Percentiles rank a stretch among this genome's conserved stretches.
Evolutionary conservation across 140 eudicot genomes (phyloP).

Genomic region (Anethum foeniculum): DNA sequence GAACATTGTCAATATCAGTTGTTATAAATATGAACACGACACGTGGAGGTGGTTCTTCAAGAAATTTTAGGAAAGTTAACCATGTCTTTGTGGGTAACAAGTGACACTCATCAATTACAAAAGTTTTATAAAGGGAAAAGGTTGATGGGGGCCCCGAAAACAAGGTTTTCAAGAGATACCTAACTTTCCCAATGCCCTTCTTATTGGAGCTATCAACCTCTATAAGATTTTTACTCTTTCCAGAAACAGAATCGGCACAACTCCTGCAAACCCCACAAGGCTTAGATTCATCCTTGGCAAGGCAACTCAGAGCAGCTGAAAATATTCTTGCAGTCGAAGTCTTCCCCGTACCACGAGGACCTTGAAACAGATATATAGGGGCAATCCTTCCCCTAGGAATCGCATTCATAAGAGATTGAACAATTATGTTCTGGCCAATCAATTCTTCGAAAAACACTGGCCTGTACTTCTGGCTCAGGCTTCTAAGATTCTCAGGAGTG

Average conservation of each 20-base stretch:
- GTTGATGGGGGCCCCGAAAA: slow-evolving; percentile 39
- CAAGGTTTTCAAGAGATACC: slow-evolving; percentile 42
- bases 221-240: slow-evolving; percentile 47
- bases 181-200: slow-evolving; percentile 54
- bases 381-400: slow-evolving; percentile 57
- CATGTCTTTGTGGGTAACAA: slow-evolving; percentile 77
- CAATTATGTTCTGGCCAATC: slow-evolving; percentile 72
- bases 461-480: slow-evolving; percentile 70
- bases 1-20: slow-evolving; percentile 79
- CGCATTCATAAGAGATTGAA: slow-evolving; percentile 66
- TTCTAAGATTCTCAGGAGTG: slow-evolving; percentile 52
- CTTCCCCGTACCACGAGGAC: slow-evolving; percentile 98
- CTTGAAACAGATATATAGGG: slow-evolving; percentile 81
- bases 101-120: slow-evolving; percentile 79
- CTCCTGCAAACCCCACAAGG: slow-evolving; percentile 87
- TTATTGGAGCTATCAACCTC: slow-evolving; percentile 74
- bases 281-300: slow-evolving; percentile 61
- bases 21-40: slow-evolving; percentile 74
- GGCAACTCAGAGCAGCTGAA: slow-evolving; percentile 86
- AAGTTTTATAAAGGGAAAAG: slow-evolving; percentile 40
- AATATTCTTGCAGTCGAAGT: slow-evolving; percentile 73
- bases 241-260: slow-evolving; percentile 62
- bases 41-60: slow-evolving; percentile 63
- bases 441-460: slow-evolving; percentile 86
- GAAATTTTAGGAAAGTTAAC: slow-evolving; percentile 69